Evolutionary conservation across 768 basidiomycete genomes (phyloP).

Genomic region (Sarcomyxa edulis): DNA sequence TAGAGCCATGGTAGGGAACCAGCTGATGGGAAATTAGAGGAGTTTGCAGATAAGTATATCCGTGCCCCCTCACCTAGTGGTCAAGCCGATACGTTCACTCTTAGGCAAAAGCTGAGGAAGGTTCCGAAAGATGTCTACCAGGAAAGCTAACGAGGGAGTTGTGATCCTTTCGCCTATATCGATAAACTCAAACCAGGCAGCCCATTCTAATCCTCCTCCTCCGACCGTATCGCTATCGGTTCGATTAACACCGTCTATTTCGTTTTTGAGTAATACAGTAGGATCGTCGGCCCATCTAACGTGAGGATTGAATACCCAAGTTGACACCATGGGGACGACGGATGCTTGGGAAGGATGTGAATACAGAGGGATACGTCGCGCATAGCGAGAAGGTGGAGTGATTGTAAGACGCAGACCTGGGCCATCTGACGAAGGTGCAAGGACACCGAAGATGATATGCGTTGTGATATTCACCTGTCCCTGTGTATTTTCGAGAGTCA

Average conservation of each 20-base stretch:
- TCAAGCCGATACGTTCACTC: slow-evolving; percentile 33
- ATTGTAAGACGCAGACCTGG: slow-evolving; percentile 25
- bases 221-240: slow-evolving; percentile 36
- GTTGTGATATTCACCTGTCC: slow-evolving; percentile 39
- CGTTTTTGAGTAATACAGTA: slow-evolving; percentile 32
- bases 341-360: slow-evolving; percentile 42
- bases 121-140: slow-evolving; percentile 50
- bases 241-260: slow-evolving; percentile 28
- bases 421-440: slow-evolving; percentile 24
- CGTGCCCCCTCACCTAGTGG: slow-evolving; percentile 20
- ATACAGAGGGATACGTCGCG: slow-evolving; percentile 53
- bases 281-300: slow-evolving; percentile 36
- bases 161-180: slow-evolving; percentile 39
- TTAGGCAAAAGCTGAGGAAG: slow-evolving; percentile 42
- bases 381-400: slow-evolving; percentile 49
- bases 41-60: background rate
- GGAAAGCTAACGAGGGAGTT: slow-evolving; percentile 44
- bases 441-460: slow-evolving; percentile 53
- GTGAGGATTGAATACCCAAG: slow-evolving; percentile 30
- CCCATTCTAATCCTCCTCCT: slow-evolving; percentile 53
- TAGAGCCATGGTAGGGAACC: slow-evolving; percentile 61
- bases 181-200: slow-evolving; percentile 48
- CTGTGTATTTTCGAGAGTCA: slow-evolving; percentile 21
- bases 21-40: slow-evolving; percentile 27
- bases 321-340: slow-evolving; percentile 13